Evolutionary conservation across 352 stramenopile genomes (phyloP).

Genomic region (Pythium scleroteichum): DNA sequence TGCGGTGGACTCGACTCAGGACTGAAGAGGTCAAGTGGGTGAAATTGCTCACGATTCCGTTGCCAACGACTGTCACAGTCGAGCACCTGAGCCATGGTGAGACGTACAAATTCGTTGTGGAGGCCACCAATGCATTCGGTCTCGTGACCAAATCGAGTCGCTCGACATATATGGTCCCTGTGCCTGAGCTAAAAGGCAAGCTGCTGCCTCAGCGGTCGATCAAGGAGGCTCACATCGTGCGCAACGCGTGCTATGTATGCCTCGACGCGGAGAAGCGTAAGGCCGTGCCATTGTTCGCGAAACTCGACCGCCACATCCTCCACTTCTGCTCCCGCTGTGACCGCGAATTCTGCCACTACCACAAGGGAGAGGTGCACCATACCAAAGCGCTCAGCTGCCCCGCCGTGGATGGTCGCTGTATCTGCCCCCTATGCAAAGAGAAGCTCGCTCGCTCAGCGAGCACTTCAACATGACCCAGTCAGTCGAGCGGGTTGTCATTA

Average conservation of each 20-base stretch:
- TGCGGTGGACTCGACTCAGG: slow-evolving; percentile 77
- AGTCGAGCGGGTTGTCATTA: background rate
- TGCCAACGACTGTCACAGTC: slow-evolving; percentile 63
- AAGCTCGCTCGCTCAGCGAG: slow-evolving; percentile 13
- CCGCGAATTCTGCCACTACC: slow-evolving; percentile 81
- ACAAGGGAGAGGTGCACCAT: slow-evolving; percentile 79
- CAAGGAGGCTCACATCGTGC: slow-evolving; percentile 40
- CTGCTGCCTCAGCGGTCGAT: slow-evolving; percentile 44
- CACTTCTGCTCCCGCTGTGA: slow-evolving; percentile 85
- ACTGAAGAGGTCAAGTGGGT: slow-evolving; percentile 80
- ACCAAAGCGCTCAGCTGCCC: slow-evolving; percentile 79
- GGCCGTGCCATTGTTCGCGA: slow-evolving; percentile 62
- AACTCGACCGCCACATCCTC: slow-evolving; percentile 66
- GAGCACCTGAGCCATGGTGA: slow-evolving; percentile 72
- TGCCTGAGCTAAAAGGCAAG: slow-evolving; percentile 73
- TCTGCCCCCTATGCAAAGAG: slow-evolving; percentile 75
- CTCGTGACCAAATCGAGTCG: slow-evolving; percentile 72
- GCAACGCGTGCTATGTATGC: slow-evolving; percentile 79
- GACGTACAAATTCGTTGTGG: slow-evolving; percentile 85
- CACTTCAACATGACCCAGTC: slow-evolving; percentile 6
- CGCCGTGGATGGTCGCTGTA: slow-evolving; percentile 72
- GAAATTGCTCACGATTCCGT: slow-evolving; percentile 63
- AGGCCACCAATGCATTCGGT: slow-evolving; percentile 81
- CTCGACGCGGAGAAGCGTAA: slow-evolving; percentile 64
- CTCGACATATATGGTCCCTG: slow-evolving; percentile 85